These are phyloP conservation scores for Myxozyma geophila DNA, from an alignment of 805 yeast genomes.

Conservation along the genomic window DNA sequence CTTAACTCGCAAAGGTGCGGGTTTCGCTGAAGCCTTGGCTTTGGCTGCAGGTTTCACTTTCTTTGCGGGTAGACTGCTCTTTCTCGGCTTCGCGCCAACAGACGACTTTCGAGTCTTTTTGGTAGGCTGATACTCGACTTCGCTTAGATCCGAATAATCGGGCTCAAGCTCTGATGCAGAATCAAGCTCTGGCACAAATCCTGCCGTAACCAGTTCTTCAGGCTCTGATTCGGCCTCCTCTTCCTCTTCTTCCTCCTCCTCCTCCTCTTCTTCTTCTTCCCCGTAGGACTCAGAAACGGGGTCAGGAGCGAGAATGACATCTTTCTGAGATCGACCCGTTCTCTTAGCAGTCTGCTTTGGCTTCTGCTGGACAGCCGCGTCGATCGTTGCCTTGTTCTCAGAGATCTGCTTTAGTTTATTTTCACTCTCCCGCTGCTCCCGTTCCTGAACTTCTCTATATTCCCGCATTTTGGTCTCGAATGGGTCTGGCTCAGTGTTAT, in stretches of 20 bases:
- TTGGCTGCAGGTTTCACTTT: background rate
- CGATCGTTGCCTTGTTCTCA: background rate
- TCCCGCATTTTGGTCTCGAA: slow-evolving; percentile 20
- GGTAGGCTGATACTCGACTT: slow-evolving; percentile 9
- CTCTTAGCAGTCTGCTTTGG: slow-evolving; percentile 7
- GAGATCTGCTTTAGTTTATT: slow-evolving; percentile 11
- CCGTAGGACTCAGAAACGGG: slow-evolving; percentile 14
- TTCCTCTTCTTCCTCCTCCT: slow-evolving; percentile 16
- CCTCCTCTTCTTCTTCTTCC: slow-evolving; percentile 18
- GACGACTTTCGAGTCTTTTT: slow-evolving; percentile 8
- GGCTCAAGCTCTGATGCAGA: slow-evolving; percentile 5
- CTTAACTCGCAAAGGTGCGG: background rate
- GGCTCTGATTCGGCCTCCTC: slow-evolving; percentile 11
- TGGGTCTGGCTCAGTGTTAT: slow-evolving; percentile 14
- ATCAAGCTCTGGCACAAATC: slow-evolving; percentile 14
- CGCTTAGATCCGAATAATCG: slow-evolving; percentile 4
- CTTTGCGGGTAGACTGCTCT: background rate
- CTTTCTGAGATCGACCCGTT: background rate
- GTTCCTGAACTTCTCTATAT: slow-evolving; percentile 28
- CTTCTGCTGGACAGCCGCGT: background rate
- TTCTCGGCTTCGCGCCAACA: background rate
- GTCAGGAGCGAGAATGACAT: background rate
- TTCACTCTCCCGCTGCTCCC: slow-evolving; percentile 29
- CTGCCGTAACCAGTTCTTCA: slow-evolving; percentile 17
- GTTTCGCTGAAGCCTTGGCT: background rate